A percentile compares a stretch with the other conserved stretches of the same genome.
Evolutionary conservation across 768 basidiomycete genomes (phyloP).

Genomic region (Rubroboletus pulcherrimus): DNA sequence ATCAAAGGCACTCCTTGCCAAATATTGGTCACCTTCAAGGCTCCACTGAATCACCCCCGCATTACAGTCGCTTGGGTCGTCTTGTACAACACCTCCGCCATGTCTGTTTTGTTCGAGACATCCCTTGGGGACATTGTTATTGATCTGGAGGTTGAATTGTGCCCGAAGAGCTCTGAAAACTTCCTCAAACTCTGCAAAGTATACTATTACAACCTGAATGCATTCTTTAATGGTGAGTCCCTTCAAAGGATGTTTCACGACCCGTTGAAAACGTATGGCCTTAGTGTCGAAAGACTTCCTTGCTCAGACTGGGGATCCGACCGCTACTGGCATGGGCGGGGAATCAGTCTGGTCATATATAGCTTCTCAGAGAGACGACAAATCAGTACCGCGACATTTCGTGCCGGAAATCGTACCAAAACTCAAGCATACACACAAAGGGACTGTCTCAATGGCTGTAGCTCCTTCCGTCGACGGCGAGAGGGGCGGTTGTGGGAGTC

Average conservation of each 20-base stretch:
- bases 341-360: constrained; percentile 84
- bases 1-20: too few relatives aligned
- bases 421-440: constrained; percentile 79
- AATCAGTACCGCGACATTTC: constrained; percentile 69
- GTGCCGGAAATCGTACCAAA: constrained; percentile 75
- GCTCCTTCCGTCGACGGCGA: constrained; percentile 72
- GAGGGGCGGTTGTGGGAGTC: constrained; percentile 83
- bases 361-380: constrained; percentile 39
- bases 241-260: background rate
- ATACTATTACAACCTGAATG: constrained; percentile 95
- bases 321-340: constrained; percentile 91
- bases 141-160: constrained; percentile 87
- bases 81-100: constrained; percentile 26
- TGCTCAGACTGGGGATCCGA: constrained; percentile 94
- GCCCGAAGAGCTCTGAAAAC: constrained; percentile 91
- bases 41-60: background rate
- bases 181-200: constrained; percentile 97
- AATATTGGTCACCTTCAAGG: too few relatives aligned
- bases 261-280: background rate
- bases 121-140: constrained; percentile 96
- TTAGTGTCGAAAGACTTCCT: constrained; percentile 96
- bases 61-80: background rate
- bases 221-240: constrained; percentile 92
- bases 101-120: constrained; percentile 97
- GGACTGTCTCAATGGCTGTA: constrained; percentile 97